Percentiles rank a stretch among this genome's conserved stretches.
Evolutionary conservation across 345 rosid species (phyloP).

Genomic region (Acer yangbiense): DNA sequence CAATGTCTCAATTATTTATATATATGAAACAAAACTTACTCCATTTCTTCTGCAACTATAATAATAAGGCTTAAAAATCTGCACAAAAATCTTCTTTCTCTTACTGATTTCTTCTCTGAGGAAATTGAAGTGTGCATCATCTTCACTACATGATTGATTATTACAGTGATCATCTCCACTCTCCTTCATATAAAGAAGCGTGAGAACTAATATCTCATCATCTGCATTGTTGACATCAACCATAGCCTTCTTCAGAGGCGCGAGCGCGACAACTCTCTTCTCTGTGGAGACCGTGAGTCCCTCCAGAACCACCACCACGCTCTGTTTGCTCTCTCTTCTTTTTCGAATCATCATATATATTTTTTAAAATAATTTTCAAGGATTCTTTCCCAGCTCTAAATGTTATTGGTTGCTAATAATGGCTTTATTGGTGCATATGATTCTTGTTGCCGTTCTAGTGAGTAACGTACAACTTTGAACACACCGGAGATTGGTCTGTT

Average conservation of each 20-base stretch:
- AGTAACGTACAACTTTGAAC: background rate
- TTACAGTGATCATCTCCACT: constrained; percentile 5
- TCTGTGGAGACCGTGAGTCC: constrained; percentile 28
- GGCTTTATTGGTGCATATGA: background rate
- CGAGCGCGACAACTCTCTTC: constrained; percentile 25
- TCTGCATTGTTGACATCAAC: constrained; percentile 18
- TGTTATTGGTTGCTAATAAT: background rate
- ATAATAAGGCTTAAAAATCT: constrained; percentile 37
- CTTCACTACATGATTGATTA: constrained; percentile 15
- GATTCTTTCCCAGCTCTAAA: background rate
- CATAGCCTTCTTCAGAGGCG: constrained; percentile 27
- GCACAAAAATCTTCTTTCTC: constrained; percentile 25
- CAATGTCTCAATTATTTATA: background rate
- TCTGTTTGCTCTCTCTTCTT: constrained; percentile 30
- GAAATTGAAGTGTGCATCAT: constrained; percentile 17
- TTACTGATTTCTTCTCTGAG: constrained; percentile 31
- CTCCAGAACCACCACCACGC: constrained; percentile 34
- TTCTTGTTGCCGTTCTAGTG: constrained; percentile 4
- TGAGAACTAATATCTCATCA: constrained; percentile 44
- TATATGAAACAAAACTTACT: constrained; percentile 25
- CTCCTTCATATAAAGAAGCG: constrained; percentile 23
- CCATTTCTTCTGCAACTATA: constrained; percentile 33
- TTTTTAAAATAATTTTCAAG: background rate
- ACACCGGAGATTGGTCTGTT: background rate
- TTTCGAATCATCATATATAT: constrained; percentile 19